A percentile compares a stretch with the other conserved stretches of the same genome.
Conservation (phyloP, 805 yeast genomes). For the Hanseniaspora mollemarum region DNA sequence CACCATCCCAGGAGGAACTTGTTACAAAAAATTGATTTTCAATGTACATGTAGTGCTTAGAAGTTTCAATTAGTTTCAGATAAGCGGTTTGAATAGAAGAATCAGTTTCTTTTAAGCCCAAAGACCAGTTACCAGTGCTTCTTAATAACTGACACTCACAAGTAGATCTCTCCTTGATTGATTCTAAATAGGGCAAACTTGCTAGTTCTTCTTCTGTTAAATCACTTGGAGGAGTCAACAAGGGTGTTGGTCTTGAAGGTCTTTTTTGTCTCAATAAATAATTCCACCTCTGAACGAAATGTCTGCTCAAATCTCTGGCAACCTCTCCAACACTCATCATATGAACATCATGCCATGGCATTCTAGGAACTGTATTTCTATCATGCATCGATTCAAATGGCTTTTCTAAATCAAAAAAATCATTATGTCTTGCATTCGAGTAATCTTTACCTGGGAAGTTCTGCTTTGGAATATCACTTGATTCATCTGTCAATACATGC, state of each 20-base stretch:
- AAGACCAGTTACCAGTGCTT: conserved; percentile 87
- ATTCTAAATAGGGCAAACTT: conserved; percentile 35
- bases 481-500: conserved; percentile 77
- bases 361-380: conserved; percentile 66
- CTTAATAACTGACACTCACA: conserved; percentile 86
- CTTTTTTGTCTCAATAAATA: conserved; percentile 82
- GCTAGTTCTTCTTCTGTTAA: conserved; percentile 60
- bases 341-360: conserved; percentile 99
- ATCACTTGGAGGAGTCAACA: conserved; percentile 86
- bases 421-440: conserved; percentile 88
- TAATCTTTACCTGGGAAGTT: conserved; percentile 94
- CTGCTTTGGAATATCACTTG: conserved; percentile 38
- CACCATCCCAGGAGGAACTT: conserved; percentile 76
- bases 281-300: conserved; percentile 96
- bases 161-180: conserved; percentile 52
- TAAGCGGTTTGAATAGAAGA: conserved; percentile 89
- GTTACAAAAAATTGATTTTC: conserved; percentile 94
- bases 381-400: conserved; percentile 92
- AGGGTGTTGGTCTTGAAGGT: conserved; percentile 87
- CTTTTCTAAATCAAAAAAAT: conserved; percentile 64
- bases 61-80: conserved; percentile 75
- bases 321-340: conserved; percentile 91
- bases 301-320: conserved; percentile 85
- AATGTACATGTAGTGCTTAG: conserved; percentile 84
- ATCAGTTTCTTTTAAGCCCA: conserved; percentile 76